phyloP scores from a whole-genome alignment of 1,284 basidiomycete species.

The Cryptococcus sp. region DNA sequence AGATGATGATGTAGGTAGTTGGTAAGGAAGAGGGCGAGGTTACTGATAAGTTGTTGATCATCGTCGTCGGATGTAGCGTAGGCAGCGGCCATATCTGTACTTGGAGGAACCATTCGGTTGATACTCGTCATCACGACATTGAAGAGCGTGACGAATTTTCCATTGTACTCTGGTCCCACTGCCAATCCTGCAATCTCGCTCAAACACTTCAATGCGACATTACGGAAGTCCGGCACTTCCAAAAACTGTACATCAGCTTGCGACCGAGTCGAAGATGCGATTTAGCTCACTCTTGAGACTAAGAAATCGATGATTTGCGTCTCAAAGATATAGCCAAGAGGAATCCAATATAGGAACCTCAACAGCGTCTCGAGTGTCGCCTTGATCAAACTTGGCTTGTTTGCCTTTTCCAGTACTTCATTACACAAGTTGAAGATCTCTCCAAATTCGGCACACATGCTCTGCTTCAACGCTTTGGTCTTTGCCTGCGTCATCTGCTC shows the following conservation, averaged over 20 bases:
- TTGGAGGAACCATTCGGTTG: constrained; percentile 96
- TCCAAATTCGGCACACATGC: constrained; percentile 94
- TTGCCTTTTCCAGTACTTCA: constrained; percentile 96
- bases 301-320: constrained; percentile 95
- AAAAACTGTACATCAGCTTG: constrained; percentile 64
- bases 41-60: constrained; percentile 95
- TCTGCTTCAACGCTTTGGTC: constrained; percentile 95
- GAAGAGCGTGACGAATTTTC: constrained; percentile 96
- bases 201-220: constrained; percentile 94
- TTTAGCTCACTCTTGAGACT: constrained; percentile 68
- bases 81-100: constrained; percentile 88
- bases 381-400: constrained; percentile 91
- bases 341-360: constrained; percentile 99
- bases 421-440: constrained; percentile 94
- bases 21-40: constrained; percentile 91
- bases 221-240: constrained; percentile 94
- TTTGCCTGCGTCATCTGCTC: constrained; percentile 99
- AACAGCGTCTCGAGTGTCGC: constrained; percentile 94
- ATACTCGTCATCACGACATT: constrained; percentile 97
- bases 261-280: not conserved
- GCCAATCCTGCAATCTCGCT: constrained; percentile 94
- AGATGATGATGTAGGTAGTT: constrained; percentile 94
- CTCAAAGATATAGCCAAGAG: constrained; percentile 97
- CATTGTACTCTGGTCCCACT: constrained; percentile 97
- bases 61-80: constrained; percentile 87